Evolutionary conservation across 2,329 filamentous ascomycete species (phyloP), one percentile per base, ranked within the genome.

Genomic region (Aspergillus sp.): DNA sequence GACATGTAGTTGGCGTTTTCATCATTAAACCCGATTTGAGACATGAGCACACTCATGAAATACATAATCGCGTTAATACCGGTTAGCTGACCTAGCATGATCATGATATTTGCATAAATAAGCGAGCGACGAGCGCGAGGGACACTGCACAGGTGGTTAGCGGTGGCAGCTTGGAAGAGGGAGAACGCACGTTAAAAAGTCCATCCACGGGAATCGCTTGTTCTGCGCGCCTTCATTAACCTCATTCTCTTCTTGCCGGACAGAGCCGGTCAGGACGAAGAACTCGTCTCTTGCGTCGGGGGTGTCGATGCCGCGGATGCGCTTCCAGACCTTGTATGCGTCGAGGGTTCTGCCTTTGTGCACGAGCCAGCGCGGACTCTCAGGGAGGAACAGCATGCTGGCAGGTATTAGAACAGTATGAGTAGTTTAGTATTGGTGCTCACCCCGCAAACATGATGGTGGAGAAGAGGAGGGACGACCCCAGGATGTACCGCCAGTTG

Each of bases 401-500:
- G 8, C 79, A 2, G 7, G 15, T n/a, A 24, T 37, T 13, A 52
- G 15, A 15, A 15, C 7, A 33, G 33, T 45, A 13, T n/a, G 17
- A n/a, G 3, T 7, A 17, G 1, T 7, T 46, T 4, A 5, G 12
- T 17, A 12, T 44, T n/a, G 19, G 11, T 17, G 42, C 54, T 22
- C 30, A 52, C 54, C 54, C 54, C 5, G 33, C 56, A 20, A 82
- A 73, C 78, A 86, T 83, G 65, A 84, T 83, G 33, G 83, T 86
- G 0, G 86, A 89, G 74, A 90, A 90, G 42, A 90, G 70, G 2
- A 90, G 80, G 0, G 88, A 90, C 1, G 86, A 89, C 4, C 88
- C 88, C 1, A 91, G 83, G 59, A 91, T 90, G 70, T 85, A 90
- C 39, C 88, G 81, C 88, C 88, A 91, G 75, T 87, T 87, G 15